phyloP scores from a whole-genome alignment of 805 yeast species.

The Maudiozyma barnettii region DNA sequence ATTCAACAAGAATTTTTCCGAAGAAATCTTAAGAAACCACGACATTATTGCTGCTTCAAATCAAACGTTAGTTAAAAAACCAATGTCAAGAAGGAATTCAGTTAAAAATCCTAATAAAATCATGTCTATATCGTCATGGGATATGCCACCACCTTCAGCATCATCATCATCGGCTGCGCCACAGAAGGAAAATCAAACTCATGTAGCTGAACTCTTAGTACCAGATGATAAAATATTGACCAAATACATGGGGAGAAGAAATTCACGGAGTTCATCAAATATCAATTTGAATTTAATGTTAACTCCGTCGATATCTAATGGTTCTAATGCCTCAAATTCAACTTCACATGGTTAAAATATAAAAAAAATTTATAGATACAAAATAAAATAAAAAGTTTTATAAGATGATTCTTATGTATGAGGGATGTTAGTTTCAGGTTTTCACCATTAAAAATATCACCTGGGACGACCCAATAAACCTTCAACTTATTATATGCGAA shows the following conservation, averaged over 20 bases:
- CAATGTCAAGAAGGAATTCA: not conserved
- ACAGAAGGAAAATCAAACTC: not conserved
- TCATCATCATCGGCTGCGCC: not conserved
- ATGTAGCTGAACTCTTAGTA: not conserved
- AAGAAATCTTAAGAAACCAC: constrained; percentile 42
- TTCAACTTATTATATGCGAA: not conserved
- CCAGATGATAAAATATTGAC: not conserved
- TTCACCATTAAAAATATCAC: not conserved
- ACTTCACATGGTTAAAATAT: not conserved
- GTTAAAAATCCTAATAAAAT: not conserved
- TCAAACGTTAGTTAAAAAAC: not conserved
- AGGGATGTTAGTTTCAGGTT: too few relatives aligned
- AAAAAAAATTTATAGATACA: not conserved
- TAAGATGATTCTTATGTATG: too few relatives aligned
- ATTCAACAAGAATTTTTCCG: constrained; percentile 56
- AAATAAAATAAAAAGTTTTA: not conserved
- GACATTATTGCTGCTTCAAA: constrained; percentile 12
- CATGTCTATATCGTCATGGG: not conserved
- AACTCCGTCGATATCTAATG: not conserved
- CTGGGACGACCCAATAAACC: not conserved
- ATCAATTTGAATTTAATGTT: not conserved
- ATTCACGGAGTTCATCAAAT: not conserved
- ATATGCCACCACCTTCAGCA: not conserved
- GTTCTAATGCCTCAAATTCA: not conserved
- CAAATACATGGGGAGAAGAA: not conserved